Base-by-base conservation (phyloP, 1,139 yeast species). In the Yamadazyma diddensiae region DNA sequence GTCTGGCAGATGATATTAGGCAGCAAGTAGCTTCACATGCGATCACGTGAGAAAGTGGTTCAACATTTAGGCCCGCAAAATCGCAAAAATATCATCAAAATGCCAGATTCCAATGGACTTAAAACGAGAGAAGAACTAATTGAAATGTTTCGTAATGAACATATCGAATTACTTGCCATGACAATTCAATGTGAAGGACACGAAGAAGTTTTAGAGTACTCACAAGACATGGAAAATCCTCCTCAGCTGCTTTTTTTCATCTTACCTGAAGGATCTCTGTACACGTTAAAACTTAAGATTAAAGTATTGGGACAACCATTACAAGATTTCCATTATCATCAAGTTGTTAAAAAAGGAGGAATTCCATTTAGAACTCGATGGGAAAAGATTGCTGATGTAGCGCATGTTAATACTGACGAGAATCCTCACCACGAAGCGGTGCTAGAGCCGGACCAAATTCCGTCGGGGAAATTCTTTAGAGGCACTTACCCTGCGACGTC, bases 391-490 rank as follows among this genome's bases (percentile, higher is more conserved):
- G 36, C 46, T 13, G 54, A 52, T 6, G 47, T 42, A 15, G 57
- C 52, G 8, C 29, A 37, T 1, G 49, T 47, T 14, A 57, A 52
- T 31, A 43, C 39, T 26, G 48, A 40, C 15, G 39, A 33, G 3
- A 49, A 42, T 7, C 45, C 43, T 9, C 31, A 33, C 12, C 49
- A 52, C 21, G 47, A 43, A 23, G 47, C 53, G 4, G 46, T 53
- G 5, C 57, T 65, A 29, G 54, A 55, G 0, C 55, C 58, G 3
- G 69, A 62, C 22, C 48, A 52, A 9, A 43, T 65, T 4, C 70
- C 71, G 0, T 58, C 60, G 8, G 71, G 71, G 2, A 37, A 50
- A 19, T 47, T 65, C 24, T 40, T 59, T 24, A 50, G 70, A 36
- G 69, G 68, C 1, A 45, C 46, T n/a, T 61, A 57, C 37, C 52